A percentile compares a stretch with the other conserved stretches of the same genome.
Evolutionary conservation across 2,329 filamentous ascomycete genomes (phyloP).

Genomic region (Fusarium cyanostomum): DNA sequence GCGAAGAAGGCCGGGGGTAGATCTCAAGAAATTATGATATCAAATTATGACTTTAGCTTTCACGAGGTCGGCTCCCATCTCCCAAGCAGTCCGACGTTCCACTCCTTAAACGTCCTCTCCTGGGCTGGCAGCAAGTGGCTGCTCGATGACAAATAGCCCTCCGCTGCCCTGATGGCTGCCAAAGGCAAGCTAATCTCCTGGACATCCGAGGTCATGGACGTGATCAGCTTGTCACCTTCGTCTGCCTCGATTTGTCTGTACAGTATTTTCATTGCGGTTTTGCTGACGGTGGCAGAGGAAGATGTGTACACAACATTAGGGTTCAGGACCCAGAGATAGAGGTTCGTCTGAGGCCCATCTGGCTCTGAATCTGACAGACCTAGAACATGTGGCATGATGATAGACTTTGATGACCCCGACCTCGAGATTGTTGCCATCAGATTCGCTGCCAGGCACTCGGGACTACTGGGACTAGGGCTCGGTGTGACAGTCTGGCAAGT

Average conservation of each 20-base stretch:
- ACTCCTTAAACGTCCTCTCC: constrained; percentile 69
- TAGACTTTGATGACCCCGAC: constrained; percentile 66
- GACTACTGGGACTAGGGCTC: constrained; percentile 50
- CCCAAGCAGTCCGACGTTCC: constrained; percentile 72
- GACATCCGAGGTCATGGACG: constrained; percentile 63
- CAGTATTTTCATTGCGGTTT: constrained; percentile 62
- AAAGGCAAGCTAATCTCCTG: constrained; percentile 67
- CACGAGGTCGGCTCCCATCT: constrained; percentile 43
- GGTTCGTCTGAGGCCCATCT: constrained; percentile 35
- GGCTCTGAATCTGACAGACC: constrained; percentile 8
- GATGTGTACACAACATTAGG: constrained; percentile 63
- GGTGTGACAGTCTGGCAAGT: constrained; percentile 48
- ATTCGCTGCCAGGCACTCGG: constrained; percentile 63
- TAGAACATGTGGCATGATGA: constrained; percentile 54
- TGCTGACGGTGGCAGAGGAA: constrained; percentile 44
- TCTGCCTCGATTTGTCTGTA: constrained; percentile 55
- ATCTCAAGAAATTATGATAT: too few species aligned
- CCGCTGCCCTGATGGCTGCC: constrained; percentile 58
- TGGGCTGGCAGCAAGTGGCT: constrained; percentile 62
- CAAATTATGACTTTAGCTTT: background rate
- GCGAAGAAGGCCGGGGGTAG: background rate
- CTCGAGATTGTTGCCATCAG: constrained; percentile 63
- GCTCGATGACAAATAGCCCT: constrained; percentile 56
- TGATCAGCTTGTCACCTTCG: constrained; percentile 60
- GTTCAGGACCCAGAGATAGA: constrained; percentile 67